Base-by-base conservation (phyloP, 345 rosid genomes). In the Linum lewisii region DNA sequence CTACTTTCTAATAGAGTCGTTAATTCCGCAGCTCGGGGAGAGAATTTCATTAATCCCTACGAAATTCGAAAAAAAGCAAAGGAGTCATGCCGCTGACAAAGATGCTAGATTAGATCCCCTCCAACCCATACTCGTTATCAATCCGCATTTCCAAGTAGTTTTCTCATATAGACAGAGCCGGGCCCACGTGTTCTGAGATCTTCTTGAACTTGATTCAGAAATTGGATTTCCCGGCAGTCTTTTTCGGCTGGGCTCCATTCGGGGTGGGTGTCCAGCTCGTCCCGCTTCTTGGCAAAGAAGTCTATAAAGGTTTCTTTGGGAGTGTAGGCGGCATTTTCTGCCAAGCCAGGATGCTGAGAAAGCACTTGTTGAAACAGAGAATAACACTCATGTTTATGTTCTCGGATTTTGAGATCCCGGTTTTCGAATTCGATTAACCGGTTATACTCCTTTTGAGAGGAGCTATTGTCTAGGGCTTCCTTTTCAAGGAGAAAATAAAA, bases 221-320 rank as follows among this genome's bases (percentile, higher is more conserved):
- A 50, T 50, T 2, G 4, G 53, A 50, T 50, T 50, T 50, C 53
- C 53, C 53, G 53, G 53, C 21, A 2, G 53, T 50, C 53, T 50
- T 50, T 50, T 50, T 50, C 53, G 53, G 53, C 21, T 21, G 56
- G 20, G 56, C 56, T 52, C 56, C 56, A 52, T 52, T 52, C 56
- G 56, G 56, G 25, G 56, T 52, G 56, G 24, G 25, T 52, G 56
- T 52, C 56, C 56, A 52, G 56, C 56, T 20, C 56, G 56, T 13
- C 56, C 22, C 25, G 16, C 56, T 52, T 10, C 56, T 52, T 20
- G 16, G 1, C n/a, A 52, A 52, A 52, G 56, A 52, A 52, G 56
- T 52, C 56, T 9, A 2, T 52, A 52, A 52, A 52, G 56, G 56
- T 20, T 52, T 52, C 56, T 52, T 52, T 7, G 56, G 56, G 56